Evolutionary conservation across 805 yeast genomes (phyloP).

Genomic region (Cyberlindnera misumaiensis): DNA sequence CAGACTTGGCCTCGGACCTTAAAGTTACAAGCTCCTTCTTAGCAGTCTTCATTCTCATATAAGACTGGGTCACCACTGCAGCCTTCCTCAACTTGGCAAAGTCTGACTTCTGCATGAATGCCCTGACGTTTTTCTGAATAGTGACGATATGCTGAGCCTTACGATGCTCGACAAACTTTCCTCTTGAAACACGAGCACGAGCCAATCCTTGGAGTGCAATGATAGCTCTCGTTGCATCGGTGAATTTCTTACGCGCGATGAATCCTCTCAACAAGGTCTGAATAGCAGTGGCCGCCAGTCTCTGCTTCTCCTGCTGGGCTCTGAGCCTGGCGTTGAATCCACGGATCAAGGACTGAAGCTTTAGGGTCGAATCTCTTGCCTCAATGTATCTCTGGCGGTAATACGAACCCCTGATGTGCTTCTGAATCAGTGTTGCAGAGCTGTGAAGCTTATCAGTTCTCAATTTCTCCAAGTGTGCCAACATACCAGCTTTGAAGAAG

Average conservation of each 20-base stretch:
- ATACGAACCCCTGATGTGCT: conserved; percentile 60
- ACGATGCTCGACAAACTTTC: conserved; percentile 40
- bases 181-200: conserved; percentile 48
- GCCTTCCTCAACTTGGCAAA: conserved; percentile 43
- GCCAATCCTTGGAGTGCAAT: conserved; percentile 42
- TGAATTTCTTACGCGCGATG: conserved; percentile 35
- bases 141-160: conserved; percentile 57
- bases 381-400: conserved; percentile 56
- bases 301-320: conserved; percentile 48
- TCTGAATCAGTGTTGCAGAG: conserved; percentile 82
- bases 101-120: conserved; percentile 51
- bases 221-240: conserved; percentile 25
- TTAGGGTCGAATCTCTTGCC: conserved; percentile 45
- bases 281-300: conserved; percentile 56
- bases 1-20: conserved; percentile 87
- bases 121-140: conserved; percentile 72
- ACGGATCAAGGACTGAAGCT: conserved; percentile 54
- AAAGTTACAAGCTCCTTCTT: conserved; percentile 51
- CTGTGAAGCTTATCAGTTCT: conserved; percentile 71
- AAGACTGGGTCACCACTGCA: conserved; percentile 68
- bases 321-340: conserved; percentile 55
- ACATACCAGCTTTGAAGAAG: conserved; percentile 94
- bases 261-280: conserved; percentile 63
- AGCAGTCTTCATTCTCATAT: conserved; percentile 73
- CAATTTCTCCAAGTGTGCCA: conserved; percentile 82